Base-by-base conservation (phyloP, 768 basidiomycete genomes). In the Dentipellis fragilis region DNA sequence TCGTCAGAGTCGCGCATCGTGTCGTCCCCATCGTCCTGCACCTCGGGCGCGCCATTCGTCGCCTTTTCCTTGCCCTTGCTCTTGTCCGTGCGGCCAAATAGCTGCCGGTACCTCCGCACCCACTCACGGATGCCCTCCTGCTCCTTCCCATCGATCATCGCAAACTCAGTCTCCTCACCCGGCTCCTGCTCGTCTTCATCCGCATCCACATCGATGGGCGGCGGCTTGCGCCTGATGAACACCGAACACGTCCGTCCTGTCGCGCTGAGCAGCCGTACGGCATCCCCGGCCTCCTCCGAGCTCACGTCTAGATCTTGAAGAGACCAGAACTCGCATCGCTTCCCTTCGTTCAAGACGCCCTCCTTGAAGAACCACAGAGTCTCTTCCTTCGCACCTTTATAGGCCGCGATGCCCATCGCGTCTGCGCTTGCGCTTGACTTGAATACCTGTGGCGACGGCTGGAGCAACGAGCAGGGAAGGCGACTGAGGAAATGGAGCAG, bases 251-350 rank as follows among this genome's bases (percentile, higher is more conserved):
- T 85, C 45, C 85, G 71, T 4, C 87, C 89, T 7, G 79, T 80
- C 12, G 81, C 84, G 21, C 79, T 81, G 48, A 84, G 69, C 21
- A 86, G 66, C 49, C 79, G 63, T 60, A 72, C 66, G 49, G 63
- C 67, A 22, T 65, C 64, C 3, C 52, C 49, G 4, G 81, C 69
- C 14, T 75, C 82, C 17, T 80, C 79, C 22, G 63, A 66, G 56
- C 72, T 75, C 52, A 72, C 68, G 16, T 78, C 65, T n/a, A 90
- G 67, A 59, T 84, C 79, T 47, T 75, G 72, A 21, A 85, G 68
- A 3, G 81, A 69, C 82, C 87, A 89, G 63, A 87, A 89, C 60
- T 87, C 84, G 63, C 84, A 87, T 2, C 86, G 86, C 59, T 85
- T 85, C 63, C 78, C 80, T 64, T 88, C 86, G 79, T 84, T 85